phyloP scores from a whole-genome alignment of 177 flowering plant species.

The Vitis hybrid region DNA sequence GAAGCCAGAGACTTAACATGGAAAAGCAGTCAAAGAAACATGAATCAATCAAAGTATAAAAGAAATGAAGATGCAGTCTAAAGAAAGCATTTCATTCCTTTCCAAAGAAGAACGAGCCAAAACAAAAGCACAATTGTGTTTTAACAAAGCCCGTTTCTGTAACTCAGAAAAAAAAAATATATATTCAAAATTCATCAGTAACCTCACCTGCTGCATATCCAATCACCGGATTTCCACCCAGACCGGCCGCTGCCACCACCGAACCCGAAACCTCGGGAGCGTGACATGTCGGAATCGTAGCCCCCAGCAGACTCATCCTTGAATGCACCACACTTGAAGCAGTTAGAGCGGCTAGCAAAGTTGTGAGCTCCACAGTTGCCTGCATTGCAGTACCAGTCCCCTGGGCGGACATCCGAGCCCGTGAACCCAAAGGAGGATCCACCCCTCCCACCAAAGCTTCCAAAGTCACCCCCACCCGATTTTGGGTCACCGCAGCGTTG shows the following conservation, averaged over 20 bases:
- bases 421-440: slow-evolving; percentile 54
- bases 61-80: neutral
- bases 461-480: slow-evolving; percentile 43
- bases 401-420: slow-evolving; percentile 77
- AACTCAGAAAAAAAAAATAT: too few species aligned
- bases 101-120: neutral
- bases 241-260: slow-evolving; percentile 39
- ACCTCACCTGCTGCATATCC: slow-evolving; percentile 81
- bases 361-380: slow-evolving; percentile 78
- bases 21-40: slow-evolving; percentile 15
- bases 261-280: slow-evolving; percentile 40
- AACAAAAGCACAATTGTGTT: neutral
- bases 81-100: neutral
- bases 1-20: neutral
- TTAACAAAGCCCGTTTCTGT: too few species aligned
- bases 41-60: neutral
- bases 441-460: slow-evolving; percentile 36
- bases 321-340: slow-evolving; percentile 32
- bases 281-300: slow-evolving; percentile 33
- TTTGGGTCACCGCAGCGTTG: slow-evolving; percentile 65
- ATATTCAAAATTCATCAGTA: too few species aligned
- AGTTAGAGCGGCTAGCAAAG: slow-evolving; percentile 89
- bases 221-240: slow-evolving; percentile 95
- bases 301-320: too few species aligned
- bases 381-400: slow-evolving; percentile 79